Conservation (phyloP, 1,139 yeast species). For the Magnusiomyces tetraspermus region DNA sequence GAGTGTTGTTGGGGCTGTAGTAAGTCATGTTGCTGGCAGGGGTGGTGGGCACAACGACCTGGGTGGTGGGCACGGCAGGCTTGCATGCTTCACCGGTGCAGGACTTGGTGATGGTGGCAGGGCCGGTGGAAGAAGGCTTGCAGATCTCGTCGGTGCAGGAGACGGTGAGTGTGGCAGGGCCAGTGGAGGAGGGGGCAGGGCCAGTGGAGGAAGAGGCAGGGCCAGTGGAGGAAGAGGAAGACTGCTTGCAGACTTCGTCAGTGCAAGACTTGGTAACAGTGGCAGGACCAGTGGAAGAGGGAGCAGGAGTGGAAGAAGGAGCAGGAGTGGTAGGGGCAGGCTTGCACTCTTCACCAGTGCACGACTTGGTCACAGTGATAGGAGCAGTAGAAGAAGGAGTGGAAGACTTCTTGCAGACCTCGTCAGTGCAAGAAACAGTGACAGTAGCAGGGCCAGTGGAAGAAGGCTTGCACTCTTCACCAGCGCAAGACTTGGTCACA, state of each 20-base stretch:
- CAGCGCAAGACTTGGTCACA: too few species aligned
- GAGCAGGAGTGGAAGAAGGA: conserved; percentile 15
- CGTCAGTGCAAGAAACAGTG: neutral
- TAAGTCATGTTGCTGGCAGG: too few species aligned
- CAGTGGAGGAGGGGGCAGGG: too few species aligned
- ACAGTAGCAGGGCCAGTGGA: neutral
- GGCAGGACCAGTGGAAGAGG: neutral
- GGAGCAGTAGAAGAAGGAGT: neutral
- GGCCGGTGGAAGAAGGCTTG: conserved; percentile 1
- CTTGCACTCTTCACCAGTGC: too few species aligned
- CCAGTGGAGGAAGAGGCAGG: too few species aligned
- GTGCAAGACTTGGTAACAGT: neutral
- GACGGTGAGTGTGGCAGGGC: conserved; percentile 12
- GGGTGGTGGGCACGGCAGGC: too few species aligned
- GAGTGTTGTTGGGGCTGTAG: too few species aligned
- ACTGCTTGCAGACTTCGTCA: too few species aligned
- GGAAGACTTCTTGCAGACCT: too few species aligned
- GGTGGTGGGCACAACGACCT: too few species aligned
- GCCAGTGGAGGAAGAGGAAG: neutral
- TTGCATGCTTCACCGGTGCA: too few species aligned
- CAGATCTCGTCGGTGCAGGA: conserved; percentile 15
- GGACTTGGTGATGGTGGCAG: neutral
- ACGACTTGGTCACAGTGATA: too few species aligned
- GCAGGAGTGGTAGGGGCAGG: conserved; percentile 12
- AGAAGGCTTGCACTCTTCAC: neutral